A percentile compares a stretch with the other conserved stretches of the same genome.
Conservation (phyloP, 805 yeast genomes). For the Schizosaccharomyces octosporus region DNA sequence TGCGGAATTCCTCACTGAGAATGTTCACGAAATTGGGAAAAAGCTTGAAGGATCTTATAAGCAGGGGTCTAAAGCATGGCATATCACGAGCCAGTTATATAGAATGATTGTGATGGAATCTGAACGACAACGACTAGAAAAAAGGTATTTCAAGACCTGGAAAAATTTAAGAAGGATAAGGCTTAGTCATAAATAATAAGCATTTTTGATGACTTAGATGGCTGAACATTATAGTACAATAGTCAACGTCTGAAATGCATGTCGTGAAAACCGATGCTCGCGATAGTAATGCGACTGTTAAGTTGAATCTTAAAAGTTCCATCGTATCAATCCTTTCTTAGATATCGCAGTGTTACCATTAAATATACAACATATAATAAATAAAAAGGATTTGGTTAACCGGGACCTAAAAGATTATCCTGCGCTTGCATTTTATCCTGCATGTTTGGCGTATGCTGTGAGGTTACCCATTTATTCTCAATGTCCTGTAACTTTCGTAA, state of each 20-base stretch:
- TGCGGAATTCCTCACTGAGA: background rate
- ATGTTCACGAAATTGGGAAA: background rate
- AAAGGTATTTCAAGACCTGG: background rate
- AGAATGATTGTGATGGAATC: background rate
- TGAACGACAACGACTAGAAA: background rate
- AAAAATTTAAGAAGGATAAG: background rate
- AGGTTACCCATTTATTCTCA: background rate
- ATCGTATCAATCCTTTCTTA: no score
- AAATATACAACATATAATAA: no score
- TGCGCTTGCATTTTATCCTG: background rate
- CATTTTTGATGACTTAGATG: no score
- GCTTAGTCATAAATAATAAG: background rate
- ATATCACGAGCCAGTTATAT: background rate
- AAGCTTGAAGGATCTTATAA: background rate
- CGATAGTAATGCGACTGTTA: no score
- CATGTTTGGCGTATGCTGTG: background rate
- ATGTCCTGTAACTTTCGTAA: background rate
- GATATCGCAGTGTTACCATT: no score
- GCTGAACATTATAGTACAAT: no score
- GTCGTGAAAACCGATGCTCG: no score
- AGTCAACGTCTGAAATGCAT: no score
- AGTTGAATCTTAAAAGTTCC: no score
- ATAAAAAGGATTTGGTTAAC: no score
- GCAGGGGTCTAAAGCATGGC: background rate
- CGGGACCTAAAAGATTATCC: background rate